Evolutionary conservation across 106 monocot species (phyloP), one percentile per base, ranked within the genome.

Genomic region (Allium sativum): DNA sequence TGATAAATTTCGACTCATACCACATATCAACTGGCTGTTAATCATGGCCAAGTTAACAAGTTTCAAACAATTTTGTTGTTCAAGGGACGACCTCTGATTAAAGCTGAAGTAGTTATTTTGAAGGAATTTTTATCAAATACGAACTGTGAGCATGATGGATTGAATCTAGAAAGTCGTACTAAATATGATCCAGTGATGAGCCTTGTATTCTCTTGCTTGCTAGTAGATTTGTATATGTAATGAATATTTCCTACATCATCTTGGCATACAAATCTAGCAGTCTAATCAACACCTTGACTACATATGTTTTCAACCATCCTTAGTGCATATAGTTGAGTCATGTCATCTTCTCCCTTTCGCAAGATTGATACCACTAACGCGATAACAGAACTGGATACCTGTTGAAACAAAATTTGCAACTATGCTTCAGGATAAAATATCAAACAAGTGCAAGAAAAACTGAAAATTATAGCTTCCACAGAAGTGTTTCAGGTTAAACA

Each of bases 331-430:
- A 98, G 76, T 55, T 98, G 98, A 7, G 88, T 68, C 41, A 79
- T 63, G 72, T 98, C 98, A 83, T 98, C 98, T 58, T 92, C 92
- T 62, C 92, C 98, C 72, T 82, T 98, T 14, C 85, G 81, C 62
- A 98, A 67, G 31, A 98, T 80, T 18, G 98, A 98, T 66, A 84
- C 88, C 88, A 13, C 92, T 81, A 92, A 72, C 45, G 76, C 77
- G 67, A 88, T 77, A n/a, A 92, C 80, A 18, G 91, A 80, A 78
- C 51, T 88, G 40, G 98, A 72, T 10, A 98, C 88, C 98, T 98
- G 70, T 59, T 71, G 40, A 44, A 21, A 45, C 58, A 55, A 16
- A 65, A 12, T 40, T 10, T n/a, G 31, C 31, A 31, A 31, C 31
- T 31, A 31, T 31, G 31, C 2, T 31, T 31, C 31, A 31, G 2